These are phyloP conservation scores for Fusarium pseudonygamai DNA, from an alignment of 2,329 filamentous ascomycete genomes.

Conservation along the genomic window DNA sequence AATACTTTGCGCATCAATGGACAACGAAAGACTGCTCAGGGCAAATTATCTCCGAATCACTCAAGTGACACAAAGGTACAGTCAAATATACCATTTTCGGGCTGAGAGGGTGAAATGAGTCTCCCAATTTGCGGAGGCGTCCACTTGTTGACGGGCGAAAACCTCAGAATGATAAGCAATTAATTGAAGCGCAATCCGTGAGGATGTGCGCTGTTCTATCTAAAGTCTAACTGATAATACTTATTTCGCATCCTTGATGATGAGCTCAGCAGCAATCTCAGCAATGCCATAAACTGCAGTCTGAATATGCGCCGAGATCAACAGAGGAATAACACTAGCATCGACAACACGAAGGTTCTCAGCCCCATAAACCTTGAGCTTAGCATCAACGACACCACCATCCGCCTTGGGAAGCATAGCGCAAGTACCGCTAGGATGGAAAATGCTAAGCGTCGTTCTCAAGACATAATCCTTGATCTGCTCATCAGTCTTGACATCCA, in stretches of 20 bases:
- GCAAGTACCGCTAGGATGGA: slow-evolving; percentile 56
- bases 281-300: slow-evolving; percentile 63
- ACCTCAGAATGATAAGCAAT: neutral
- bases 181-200: neutral
- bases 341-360: slow-evolving; percentile 60
- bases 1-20: neutral
- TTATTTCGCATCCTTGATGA: slow-evolving; percentile 31
- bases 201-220: accelerated
- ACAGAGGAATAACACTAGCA: slow-evolving; percentile 60
- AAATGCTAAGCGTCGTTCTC: slow-evolving; percentile 35
- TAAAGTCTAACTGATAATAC: accelerated
- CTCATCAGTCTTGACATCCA: slow-evolving; percentile 31
- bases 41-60: accelerated
- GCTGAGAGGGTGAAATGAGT: neutral
- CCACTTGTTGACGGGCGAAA: too few relatives aligned
- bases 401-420: slow-evolving; percentile 57
- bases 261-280: slow-evolving; percentile 54
- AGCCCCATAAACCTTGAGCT: slow-evolving; percentile 58
- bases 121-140: neutral
- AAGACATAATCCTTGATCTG: slow-evolving; percentile 28
- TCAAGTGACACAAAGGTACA: accelerated
- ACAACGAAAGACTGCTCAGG: accelerated
- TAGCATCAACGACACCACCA: slow-evolving; percentile 56
- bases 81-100: accelerated
- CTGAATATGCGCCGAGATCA: slow-evolving; percentile 58